Evolutionary conservation across 441 rosid species (phyloP).

Genomic region (Euphorbia celastroides): DNA sequence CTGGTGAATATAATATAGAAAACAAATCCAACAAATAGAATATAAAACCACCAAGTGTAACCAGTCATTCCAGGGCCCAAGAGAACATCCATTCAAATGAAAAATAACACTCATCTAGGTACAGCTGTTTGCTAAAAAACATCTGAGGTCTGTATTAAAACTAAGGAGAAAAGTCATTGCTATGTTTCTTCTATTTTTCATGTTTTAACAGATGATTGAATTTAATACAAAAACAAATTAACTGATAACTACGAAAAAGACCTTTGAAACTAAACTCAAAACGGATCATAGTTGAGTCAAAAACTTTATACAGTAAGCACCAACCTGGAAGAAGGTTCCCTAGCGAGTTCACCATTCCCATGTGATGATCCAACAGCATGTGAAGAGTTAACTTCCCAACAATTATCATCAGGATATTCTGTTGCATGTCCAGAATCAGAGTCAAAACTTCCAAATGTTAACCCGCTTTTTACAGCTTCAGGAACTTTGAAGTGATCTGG

Average conservation of each 20-base stretch:
- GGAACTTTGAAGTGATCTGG: constrained; percentile 72
- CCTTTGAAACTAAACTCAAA: background rate
- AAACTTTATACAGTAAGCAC: constrained; percentile 20
- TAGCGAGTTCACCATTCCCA: constrained; percentile 32
- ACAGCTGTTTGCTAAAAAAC: background rate
- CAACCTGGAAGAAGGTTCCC: constrained; percentile 54
- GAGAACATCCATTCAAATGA: constrained; percentile 2
- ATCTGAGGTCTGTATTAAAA: background rate
- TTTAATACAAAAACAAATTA: background rate
- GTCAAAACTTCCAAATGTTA: constrained; percentile 87
- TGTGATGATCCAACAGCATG: constrained; percentile 33
- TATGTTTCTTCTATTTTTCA: background rate
- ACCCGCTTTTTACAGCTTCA: constrained; percentile 57
- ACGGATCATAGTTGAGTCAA: background rate
- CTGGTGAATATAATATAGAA: background rate
- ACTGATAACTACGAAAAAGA: background rate
- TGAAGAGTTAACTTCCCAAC: constrained; percentile 30
- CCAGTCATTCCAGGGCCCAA: background rate
- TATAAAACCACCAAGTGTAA: background rate
- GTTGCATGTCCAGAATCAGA: constrained; percentile 32
- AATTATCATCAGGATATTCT: constrained; percentile 22
- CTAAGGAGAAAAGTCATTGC: background rate
- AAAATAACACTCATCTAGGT: background rate
- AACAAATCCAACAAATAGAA: background rate
- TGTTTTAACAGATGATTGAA: background rate